Evolutionary conservation across 768 basidiomycete genomes (phyloP), one percentile per base, ranked within the genome.

Genomic region (Amanita jacksonii): DNA sequence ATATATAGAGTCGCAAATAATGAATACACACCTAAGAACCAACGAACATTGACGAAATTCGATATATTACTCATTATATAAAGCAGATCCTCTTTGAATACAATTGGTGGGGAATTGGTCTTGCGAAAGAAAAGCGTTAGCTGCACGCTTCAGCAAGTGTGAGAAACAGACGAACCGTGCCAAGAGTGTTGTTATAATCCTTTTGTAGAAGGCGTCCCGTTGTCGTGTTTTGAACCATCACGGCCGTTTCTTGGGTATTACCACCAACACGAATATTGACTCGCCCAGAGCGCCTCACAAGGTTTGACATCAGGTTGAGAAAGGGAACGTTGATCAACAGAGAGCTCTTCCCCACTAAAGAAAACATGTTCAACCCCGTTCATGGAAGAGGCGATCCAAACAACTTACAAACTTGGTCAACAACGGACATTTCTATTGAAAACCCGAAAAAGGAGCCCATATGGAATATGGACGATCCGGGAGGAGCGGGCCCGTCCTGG

Each of bases 221-320:
- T 0, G 71, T 56, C 7, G 78, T 70, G 28, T 62, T 67, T 35
- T 64, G 62, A 7, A 76, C 77, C 48, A 77, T 57, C 4, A 61
- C 55, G 7, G 77, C 80, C 2, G 66, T 72, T 44, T 91, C 87
- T n/a, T n/a, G n/a, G n/a, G n/a, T n/a, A n/a, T n/a, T n/a, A n/a
- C n/a, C n/a, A n/a, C n/a, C n/a, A n/a, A n/a, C n/a, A n/a, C n/a
- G n/a, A n/a, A n/a, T n/a, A n/a, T n/a, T n/a, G n/a, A n/a, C n/a
- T n/a, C n/a, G 54, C 2, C 85, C 85, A 2, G 74, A 73, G 22
- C 87, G 71, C 51, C 74, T 67, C 38, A 66, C 68, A 15, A 91
- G 65, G 50, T 84, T 82, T 4, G 76, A 68, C 69, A 91, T 76
- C 24, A 88, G 66, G 56, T 90, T 89, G n/a, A 88, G 71, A 63